Percentiles rank a stretch among this genome's conserved stretches.
Evolutionary conservation across 768 basidiomycete genomes (phyloP).

Genomic region (Pleurotus djamor): DNA sequence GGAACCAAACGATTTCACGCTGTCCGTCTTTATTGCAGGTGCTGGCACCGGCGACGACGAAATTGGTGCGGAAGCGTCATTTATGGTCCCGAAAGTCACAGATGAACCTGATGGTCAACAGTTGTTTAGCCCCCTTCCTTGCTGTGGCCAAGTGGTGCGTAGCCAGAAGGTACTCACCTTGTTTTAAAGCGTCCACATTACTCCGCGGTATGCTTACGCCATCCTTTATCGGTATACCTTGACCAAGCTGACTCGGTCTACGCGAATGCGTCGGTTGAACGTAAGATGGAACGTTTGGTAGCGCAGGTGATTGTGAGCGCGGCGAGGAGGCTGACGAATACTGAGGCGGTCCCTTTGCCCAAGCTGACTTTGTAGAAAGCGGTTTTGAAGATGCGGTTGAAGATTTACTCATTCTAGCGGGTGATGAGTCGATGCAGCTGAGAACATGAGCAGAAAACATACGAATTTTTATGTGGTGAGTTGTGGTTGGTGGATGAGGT

Average conservation of each 20-base stretch:
- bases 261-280: slow-evolving; percentile 65
- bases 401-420: slow-evolving; percentile 88
- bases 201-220: slow-evolving; percentile 71
- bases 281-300: slow-evolving; percentile 39
- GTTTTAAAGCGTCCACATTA: slow-evolving; percentile 65
- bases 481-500: slow-evolving; percentile 19
- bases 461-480: slow-evolving; percentile 41
- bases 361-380: slow-evolving; percentile 84
- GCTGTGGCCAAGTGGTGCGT: slow-evolving; percentile 2
- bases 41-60: slow-evolving; percentile 80
- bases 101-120: slow-evolving; percentile 39
- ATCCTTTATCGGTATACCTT: slow-evolving; percentile 74
- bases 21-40: slow-evolving; percentile 63
- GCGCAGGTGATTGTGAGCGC: slow-evolving; percentile 79
- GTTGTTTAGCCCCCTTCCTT: no score
- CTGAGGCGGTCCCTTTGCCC: slow-evolving; percentile 86
- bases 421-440: slow-evolving; percentile 8
- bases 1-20: slow-evolving; percentile 81
- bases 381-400: slow-evolving; percentile 74
- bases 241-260: slow-evolving; percentile 73
- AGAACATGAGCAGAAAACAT: slow-evolving; percentile 16
- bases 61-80: slow-evolving; percentile 73
- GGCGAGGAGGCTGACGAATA: slow-evolving; percentile 56
- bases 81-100: slow-evolving; percentile 90
- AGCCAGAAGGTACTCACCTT: slow-evolving; percentile 40